Evolutionary conservation across 805 yeast genomes (phyloP), one percentile per base, ranked within the genome.

Genomic region (Saccharomyces paradoxus): DNA sequence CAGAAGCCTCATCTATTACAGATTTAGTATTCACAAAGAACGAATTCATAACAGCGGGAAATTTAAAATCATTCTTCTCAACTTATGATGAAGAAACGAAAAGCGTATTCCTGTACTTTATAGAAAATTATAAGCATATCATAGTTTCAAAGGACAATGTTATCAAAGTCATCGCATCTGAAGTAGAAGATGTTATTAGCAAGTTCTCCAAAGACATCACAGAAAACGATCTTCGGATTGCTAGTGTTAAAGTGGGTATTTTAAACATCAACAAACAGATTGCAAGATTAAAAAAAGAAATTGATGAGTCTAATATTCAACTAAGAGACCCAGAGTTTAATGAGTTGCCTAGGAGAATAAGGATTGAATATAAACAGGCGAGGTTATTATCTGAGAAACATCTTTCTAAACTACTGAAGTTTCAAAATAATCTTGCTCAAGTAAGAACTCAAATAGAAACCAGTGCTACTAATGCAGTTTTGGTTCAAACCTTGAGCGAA

Each of bases 391-490:
- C 72, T 3, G 74, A 74, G 37, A 64, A 63, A 8, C 65, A 74
- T 24, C 60, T 75, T 50, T 55, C 50, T 7, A 65, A 69, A 31
- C 66, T 75, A 21, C 58, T 73, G 28, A 62, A 58, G 4, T 65
- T 72, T 44, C 61, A 68, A 10, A 68, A 64, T 44, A 78, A 77
- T 55, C 63, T 79, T 22, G 72, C 69, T 50, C 59, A 68, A 5
- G 67, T 78, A 1, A 60, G 74, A 51, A 64, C 60, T 53, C 74
- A 75, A 55, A 71, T 79, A 50, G 79, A 79, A 59, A 67, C 70
- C 50, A 75, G 81, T 3, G 60, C 72, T 10, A 74, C 74, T 10
- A 77, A 77, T 58, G 64, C 67, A 31, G 67, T 71, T 22, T 59
- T 78, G 5, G 51, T 75, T 7, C 65, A 63, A 17, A 75, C 77